phyloP scores from a whole-genome alignment of 139 green algal species.

The Ulvella scutata region DNA sequence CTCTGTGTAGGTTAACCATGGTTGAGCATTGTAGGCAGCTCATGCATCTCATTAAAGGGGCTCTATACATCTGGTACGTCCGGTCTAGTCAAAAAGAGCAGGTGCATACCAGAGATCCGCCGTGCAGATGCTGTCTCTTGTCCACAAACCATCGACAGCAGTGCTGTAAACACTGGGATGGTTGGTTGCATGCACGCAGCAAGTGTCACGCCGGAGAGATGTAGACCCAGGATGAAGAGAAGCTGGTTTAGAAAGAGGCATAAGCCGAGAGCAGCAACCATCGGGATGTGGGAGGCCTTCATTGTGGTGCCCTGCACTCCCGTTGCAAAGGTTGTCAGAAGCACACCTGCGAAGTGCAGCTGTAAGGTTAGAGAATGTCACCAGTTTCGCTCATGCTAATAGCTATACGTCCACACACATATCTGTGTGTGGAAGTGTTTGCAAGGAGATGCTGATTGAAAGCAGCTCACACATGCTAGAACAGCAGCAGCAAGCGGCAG shows the following conservation, averaged over 20 bases:
- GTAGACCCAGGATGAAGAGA: conserved; percentile 55
- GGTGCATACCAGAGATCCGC: not conserved
- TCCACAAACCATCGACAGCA: conserved; percentile 24
- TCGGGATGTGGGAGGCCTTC: not conserved
- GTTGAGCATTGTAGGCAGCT: no score
- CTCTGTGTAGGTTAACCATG: no score
- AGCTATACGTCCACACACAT: not conserved
- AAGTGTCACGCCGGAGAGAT: conserved; percentile 44
- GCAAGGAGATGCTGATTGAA: no score
- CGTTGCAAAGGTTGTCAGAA: not conserved
- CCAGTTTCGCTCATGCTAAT: not conserved
- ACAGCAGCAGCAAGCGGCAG: no score
- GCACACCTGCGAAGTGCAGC: conserved; percentile 1
- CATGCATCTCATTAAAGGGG: no score
- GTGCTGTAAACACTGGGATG: conserved; percentile 44
- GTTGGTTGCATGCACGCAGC: conserved; percentile 59
- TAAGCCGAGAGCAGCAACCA: conserved; percentile 13
- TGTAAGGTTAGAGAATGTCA: not conserved
- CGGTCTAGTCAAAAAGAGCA: not conserved
- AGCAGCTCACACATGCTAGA: no score
- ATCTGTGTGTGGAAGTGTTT: not conserved
- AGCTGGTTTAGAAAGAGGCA: conserved; percentile 42
- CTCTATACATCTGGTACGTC: no score
- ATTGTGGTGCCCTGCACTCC: conserved; percentile 9
- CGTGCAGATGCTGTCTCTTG: conserved; percentile 4